Evolutionary conservation across 1,284 basidiomycete species (phyloP), one percentile per base, ranked within the genome.

Genomic region (Inonotus hispidus): DNA sequence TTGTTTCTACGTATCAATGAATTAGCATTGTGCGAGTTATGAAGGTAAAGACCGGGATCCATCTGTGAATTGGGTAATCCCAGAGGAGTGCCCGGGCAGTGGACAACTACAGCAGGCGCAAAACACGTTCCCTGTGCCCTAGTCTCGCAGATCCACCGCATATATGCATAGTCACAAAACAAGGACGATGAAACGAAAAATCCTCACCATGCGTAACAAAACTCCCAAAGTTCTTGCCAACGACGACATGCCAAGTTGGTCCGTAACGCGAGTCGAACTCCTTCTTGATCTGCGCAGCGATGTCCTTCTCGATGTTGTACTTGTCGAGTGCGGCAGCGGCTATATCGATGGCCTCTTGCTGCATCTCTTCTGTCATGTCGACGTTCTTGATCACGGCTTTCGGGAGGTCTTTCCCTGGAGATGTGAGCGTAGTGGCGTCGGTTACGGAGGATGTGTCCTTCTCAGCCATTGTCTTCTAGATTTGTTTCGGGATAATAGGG

Each of bases 291-390:
- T 93, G 88, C 43, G 95, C 94, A 13, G 95, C 96, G 72, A 98
- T 95, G 75, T 99, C 93, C 78, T 97, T 98, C 80, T 98, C 95
- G 76, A 97, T 90, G 73, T 83, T 89, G 78, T 90, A 94, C 74
- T 93, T 92, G 66, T 93, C 89, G 71, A 98, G 82, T 0, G 95
- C 93, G 27, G 85, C 82, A 19, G 84, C 83, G 29, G 94, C 88
- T 68, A 94, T 86, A 70, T 97, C 92, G 68, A 98, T 89, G 66
- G 87, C 87, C 74, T 92, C 88, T 74, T 92, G 87, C 76, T 98
- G 95, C 93, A 98, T 93, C 69, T 97, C 93, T 64, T 97, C 92
- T 63, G 79, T 82, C 95, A 98, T 98, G 77, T 98, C 95, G 63
- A 96, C 94, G 71, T 92, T 95, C 79, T 98, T 98, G 73, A 98